Conservation (phyloP, 352 stramenopile species). For the Phytophthora gonapodyides region DNA sequence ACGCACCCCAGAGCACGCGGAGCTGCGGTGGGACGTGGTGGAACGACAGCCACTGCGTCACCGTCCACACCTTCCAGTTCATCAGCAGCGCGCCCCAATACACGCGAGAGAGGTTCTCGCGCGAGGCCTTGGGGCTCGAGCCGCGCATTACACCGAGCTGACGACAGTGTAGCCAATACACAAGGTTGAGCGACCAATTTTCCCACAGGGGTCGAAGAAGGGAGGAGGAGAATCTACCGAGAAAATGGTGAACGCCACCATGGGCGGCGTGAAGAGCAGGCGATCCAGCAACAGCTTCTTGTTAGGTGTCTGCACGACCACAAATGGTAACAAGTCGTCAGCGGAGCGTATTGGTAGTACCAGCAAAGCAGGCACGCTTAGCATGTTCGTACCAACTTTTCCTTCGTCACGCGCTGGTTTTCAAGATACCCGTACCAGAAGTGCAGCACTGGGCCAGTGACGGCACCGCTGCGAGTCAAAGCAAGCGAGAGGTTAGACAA, state of each 20-base stretch:
- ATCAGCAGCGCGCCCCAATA: constrained; percentile 62
- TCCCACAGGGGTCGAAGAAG: neutral
- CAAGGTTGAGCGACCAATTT: neutral
- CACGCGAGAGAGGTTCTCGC: constrained; percentile 48
- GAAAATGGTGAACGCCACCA: constrained; percentile 74
- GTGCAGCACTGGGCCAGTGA: constrained; percentile 69
- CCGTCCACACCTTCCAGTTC: constrained; percentile 75
- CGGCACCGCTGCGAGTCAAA: constrained; percentile 34
- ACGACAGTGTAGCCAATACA: constrained; percentile 3
- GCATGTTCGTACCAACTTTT: constrained; percentile 53
- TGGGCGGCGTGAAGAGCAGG: constrained; percentile 66
- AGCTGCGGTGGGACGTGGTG: constrained; percentile 72
- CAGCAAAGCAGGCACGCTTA: neutral
- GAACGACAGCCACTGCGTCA: constrained; percentile 78
- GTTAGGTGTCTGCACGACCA: constrained; percentile 55
- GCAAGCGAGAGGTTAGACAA: neutral
- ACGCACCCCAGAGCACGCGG: constrained; percentile 77
- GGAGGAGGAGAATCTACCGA: constrained; percentile 31
- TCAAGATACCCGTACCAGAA: constrained; percentile 77
- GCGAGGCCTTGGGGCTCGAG: constrained; percentile 49
- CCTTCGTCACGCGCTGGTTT: constrained; percentile 59
- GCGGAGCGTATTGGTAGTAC: neutral
- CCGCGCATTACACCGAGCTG: constrained; percentile 69
- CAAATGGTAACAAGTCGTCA: neutral
- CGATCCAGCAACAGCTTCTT: constrained; percentile 77